phyloP scores from a whole-genome alignment of 768 basidiomycete species.

The Auricularia auricula-judae region DNA sequence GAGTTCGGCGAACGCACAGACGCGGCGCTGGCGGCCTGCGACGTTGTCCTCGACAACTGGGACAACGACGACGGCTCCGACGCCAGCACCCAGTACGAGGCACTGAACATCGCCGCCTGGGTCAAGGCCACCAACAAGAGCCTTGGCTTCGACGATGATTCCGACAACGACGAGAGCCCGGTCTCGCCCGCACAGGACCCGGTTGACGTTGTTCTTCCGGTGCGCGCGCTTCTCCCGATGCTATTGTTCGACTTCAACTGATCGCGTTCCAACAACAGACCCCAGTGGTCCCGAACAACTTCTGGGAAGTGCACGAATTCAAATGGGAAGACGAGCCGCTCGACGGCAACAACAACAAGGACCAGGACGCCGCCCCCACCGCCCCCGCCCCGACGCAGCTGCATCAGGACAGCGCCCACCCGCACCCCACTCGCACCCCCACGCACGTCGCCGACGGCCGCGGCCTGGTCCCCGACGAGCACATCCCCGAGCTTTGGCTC shows the following conservation, averaged over 20 bases:
- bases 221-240: not conserved
- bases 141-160: not conserved
- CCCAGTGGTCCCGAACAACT: not conserved
- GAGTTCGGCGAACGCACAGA: not conserved
- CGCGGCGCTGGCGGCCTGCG: not conserved
- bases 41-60: not conserved
- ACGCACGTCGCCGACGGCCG: not conserved
- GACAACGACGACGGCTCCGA: not conserved
- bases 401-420: too few relatives aligned
- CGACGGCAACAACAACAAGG: not conserved
- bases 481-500: not conserved
- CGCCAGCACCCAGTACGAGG: not conserved
- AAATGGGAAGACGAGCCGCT: slow-evolving; percentile 1
- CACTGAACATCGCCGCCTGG: not conserved
- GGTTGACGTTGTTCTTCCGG: not conserved
- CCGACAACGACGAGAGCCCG: not conserved
- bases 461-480: not conserved
- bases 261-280: not conserved
- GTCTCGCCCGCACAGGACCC: not conserved
- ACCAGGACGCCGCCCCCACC: not conserved
- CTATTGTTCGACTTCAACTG: not conserved
- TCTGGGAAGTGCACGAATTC: not conserved
- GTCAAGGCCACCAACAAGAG: not conserved
- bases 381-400: too few relatives aligned
- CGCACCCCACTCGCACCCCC: too few relatives aligned